Percentiles rank a stretch among this genome's conserved stretches.
phyloP scores from a whole-genome alignment of 164 flowering plant species.

The Magnolia kwangsiensis region DNA sequence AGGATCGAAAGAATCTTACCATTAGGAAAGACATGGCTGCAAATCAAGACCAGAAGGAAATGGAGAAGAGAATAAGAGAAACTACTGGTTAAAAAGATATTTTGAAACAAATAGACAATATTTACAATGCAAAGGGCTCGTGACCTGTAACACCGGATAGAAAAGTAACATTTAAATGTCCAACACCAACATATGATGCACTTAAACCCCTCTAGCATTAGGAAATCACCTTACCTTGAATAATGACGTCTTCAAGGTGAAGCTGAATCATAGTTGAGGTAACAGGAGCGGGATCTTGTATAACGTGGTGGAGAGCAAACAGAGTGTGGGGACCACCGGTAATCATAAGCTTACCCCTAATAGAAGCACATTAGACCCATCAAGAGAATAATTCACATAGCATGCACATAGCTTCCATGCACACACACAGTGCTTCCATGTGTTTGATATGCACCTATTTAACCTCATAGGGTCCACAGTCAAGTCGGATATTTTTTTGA shows the following conservation, averaged over 20 bases:
- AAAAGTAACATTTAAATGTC: too few relatives aligned
- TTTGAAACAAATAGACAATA: too few relatives aligned
- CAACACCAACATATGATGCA: too few relatives aligned
- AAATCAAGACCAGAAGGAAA: too few relatives aligned
- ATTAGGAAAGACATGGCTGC: too few relatives aligned
- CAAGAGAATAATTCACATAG: not conserved
- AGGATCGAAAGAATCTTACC: too few relatives aligned
- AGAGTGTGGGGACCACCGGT: constrained; percentile 42
- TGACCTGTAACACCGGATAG: too few relatives aligned
- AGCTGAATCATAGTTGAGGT: constrained; percentile 55
- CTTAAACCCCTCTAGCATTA: too few relatives aligned
- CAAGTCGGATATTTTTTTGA: not conserved
- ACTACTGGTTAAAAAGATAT: too few relatives aligned
- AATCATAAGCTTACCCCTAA: constrained; percentile 30
- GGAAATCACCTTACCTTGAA: constrained; percentile 38
- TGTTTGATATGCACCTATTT: not conserved
- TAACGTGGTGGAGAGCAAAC: constrained; percentile 41
- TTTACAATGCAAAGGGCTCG: too few relatives aligned
- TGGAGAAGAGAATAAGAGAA: too few relatives aligned
- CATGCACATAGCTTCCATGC: not conserved
- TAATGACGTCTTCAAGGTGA: constrained; percentile 47
- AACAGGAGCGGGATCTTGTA: constrained; percentile 40
- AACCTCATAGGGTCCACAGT: too few relatives aligned
- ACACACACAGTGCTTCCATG: not conserved
- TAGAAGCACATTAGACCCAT: not conserved